Conservation (phyloP, 1,284 basidiomycete genomes). For the Tilletia indica region DNA sequence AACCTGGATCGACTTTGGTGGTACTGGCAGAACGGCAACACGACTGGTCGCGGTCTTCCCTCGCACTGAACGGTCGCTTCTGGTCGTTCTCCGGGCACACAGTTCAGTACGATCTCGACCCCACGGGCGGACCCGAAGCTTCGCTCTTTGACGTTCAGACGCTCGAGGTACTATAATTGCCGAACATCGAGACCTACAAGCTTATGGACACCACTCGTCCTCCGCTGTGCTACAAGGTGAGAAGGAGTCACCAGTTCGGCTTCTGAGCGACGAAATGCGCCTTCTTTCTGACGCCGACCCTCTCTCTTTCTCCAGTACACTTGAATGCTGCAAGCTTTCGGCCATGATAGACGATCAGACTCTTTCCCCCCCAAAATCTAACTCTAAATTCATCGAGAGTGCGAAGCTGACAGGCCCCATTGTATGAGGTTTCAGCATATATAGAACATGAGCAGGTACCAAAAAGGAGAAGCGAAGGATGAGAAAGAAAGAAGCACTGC, state of each 20-base stretch:
- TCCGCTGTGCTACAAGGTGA: slow-evolving; percentile 12
- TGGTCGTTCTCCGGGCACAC: slow-evolving; percentile 8
- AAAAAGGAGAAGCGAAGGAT: too few relatives aligned
- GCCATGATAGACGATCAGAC: not conserved
- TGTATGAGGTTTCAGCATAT: too few relatives aligned
- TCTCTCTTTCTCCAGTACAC: too few relatives aligned
- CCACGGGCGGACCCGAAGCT: not conserved
- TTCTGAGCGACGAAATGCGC: too few relatives aligned
- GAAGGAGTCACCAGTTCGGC: too few relatives aligned
- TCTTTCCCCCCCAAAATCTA: too few relatives aligned
- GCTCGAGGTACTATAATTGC: not conserved
- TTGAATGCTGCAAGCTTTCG: not conserved
- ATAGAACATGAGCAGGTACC: too few relatives aligned
- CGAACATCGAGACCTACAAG: slow-evolving; percentile 15
- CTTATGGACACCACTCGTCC: slow-evolving; percentile 8
- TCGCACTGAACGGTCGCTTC: slow-evolving; percentile 9
- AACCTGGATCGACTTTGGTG: slow-evolving; percentile 26
- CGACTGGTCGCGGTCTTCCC: not conserved
- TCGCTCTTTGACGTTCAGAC: slow-evolving; percentile 9
- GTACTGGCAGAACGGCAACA: slow-evolving; percentile 22
- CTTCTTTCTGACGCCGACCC: too few relatives aligned
- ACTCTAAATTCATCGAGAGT: slow-evolving; percentile 47
- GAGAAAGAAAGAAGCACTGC: too few relatives aligned
- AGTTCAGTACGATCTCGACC: slow-evolving; percentile 4
- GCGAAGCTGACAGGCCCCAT: slow-evolving; percentile 14